A percentile compares a stretch with the other conserved stretches of the same genome.
Evolutionary conservation across 441 rosid species (phyloP).

Genomic region (Erysimum cheiri): DNA sequence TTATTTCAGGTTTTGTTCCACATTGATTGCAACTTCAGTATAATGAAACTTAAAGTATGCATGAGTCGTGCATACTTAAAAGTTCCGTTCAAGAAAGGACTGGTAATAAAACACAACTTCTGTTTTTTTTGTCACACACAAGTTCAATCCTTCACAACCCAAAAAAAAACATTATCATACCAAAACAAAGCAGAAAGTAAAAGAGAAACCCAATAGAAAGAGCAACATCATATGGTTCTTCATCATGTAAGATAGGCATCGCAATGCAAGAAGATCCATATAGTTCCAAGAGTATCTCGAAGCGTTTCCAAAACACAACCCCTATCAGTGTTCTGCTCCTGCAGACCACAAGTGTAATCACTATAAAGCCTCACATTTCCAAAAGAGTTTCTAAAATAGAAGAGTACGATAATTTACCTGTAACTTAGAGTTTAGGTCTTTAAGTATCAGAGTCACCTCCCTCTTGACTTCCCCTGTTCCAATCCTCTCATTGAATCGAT

Average conservation of each 20-base stretch:
- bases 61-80: background rate
- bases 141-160: background rate
- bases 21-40: no score
- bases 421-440: conserved; percentile 42
- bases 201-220: background rate
- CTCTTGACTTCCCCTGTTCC: conserved; percentile 48
- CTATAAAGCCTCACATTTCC: conserved; percentile 7
- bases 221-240: conserved; percentile 12
- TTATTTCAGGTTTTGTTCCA: no score
- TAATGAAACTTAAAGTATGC: background rate
- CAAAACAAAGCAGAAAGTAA: background rate
- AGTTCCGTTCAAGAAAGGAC: background rate
- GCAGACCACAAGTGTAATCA: conserved; percentile 12
- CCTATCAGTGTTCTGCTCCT: conserved; percentile 34
- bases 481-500: conserved; percentile 54
- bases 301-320: conserved; percentile 32
- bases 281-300: conserved; percentile 25
- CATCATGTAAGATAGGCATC: conserved; percentile 9
- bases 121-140: conserved; percentile 1
- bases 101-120: background rate
- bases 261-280: conserved; percentile 39
- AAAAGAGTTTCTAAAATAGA: conserved; percentile 2
- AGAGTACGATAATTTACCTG: conserved; percentile 27
- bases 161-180: background rate
- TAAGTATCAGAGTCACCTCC: conserved; percentile 55